Percentiles rank a stretch among this genome's conserved stretches.
phyloP scores from a whole-genome alignment of 495 filamentous ascomycete species.

The Talaromyces ruber region DNA sequence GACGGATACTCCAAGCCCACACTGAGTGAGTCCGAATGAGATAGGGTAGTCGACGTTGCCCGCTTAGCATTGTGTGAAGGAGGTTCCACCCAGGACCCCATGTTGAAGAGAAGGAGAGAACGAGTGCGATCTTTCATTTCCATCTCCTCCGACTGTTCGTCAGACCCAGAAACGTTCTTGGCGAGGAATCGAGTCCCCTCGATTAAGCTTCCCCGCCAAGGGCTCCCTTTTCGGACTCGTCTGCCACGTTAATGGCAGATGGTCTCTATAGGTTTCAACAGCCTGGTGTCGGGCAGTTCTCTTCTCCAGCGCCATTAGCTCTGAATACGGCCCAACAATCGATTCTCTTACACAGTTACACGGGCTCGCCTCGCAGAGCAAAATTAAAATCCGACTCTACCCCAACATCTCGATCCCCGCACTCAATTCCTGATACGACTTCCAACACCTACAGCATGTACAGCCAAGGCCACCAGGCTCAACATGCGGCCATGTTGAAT shows the following conservation, averaged over 20 bases:
- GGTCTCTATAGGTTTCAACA: slow-evolving; percentile 69
- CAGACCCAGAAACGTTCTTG: slow-evolving; percentile 9
- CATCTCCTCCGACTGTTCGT: slow-evolving; percentile 22
- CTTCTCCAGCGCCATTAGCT: slow-evolving; percentile 45
- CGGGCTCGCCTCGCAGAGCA: slow-evolving; percentile 37
- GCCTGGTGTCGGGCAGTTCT: slow-evolving; percentile 58
- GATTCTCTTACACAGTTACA: slow-evolving; percentile 48
- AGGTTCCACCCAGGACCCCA: slow-evolving; percentile 34
- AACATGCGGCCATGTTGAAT: slow-evolving; percentile 67
- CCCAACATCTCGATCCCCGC: slow-evolving; percentile 59
- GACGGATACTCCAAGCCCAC: not conserved
- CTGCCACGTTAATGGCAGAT: slow-evolving; percentile 71
- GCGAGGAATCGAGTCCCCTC: slow-evolving; percentile 12
- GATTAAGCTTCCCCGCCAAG: slow-evolving; percentile 16
- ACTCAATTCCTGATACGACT: slow-evolving; percentile 56
- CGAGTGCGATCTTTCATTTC: slow-evolving; percentile 34
- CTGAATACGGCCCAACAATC: slow-evolving; percentile 30
- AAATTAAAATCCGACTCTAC: slow-evolving; percentile 55
- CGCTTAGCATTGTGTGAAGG: slow-evolving; percentile 6
- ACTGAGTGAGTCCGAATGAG: not conserved
- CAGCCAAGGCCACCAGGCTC: slow-evolving; percentile 68
- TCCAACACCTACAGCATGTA: slow-evolving; percentile 71
- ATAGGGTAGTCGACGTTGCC: not conserved
- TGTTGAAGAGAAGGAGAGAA: slow-evolving; percentile 46
- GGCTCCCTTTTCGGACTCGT: slow-evolving; percentile 31